These are phyloP conservation scores for Penicillium sp. DNA, from an alignment of 2,329 filamentous ascomycete species.

Conservation along the genomic window DNA sequence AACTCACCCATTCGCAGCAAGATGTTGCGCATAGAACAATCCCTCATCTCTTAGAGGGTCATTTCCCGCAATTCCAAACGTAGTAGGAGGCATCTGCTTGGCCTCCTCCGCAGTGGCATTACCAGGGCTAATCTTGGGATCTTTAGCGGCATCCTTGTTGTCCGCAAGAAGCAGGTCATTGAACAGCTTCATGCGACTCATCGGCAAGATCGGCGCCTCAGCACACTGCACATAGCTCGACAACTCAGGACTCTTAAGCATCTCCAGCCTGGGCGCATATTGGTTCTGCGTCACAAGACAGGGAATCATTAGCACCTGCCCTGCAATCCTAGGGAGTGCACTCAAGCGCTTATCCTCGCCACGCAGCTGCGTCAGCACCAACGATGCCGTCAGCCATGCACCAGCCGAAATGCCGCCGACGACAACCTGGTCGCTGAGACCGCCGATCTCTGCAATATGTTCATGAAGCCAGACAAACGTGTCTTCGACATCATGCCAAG, in stretches of 20 bases:
- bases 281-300: constrained; percentile 39
- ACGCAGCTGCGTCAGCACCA: constrained; percentile 42
- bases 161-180: constrained; percentile 23
- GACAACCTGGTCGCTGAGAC: constrained; percentile 41
- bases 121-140: constrained; percentile 44
- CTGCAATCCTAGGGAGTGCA: constrained; percentile 38
- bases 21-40: constrained; percentile 44
- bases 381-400: constrained; percentile 43
- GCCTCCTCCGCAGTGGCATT: constrained; percentile 33
- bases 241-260: constrained; percentile 38
- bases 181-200: constrained; percentile 38
- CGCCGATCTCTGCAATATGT: constrained; percentile 40
- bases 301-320: constrained; percentile 53
- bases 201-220: constrained; percentile 50
- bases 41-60: constrained; percentile 52
- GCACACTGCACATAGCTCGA: constrained; percentile 49
- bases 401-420: constrained; percentile 52
- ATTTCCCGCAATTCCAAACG: constrained; percentile 46
- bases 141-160: constrained; percentile 21
- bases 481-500: constrained; percentile 53
- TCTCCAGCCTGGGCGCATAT: constrained; percentile 35
- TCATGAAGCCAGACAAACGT: constrained; percentile 54
- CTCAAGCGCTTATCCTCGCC: constrained; percentile 20
- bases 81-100: constrained; percentile 44
- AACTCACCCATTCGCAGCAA: constrained; percentile 46